phyloP scores from a whole-genome alignment of 169 alveolate genomes.

The Hepatocystis sp. region DNA sequence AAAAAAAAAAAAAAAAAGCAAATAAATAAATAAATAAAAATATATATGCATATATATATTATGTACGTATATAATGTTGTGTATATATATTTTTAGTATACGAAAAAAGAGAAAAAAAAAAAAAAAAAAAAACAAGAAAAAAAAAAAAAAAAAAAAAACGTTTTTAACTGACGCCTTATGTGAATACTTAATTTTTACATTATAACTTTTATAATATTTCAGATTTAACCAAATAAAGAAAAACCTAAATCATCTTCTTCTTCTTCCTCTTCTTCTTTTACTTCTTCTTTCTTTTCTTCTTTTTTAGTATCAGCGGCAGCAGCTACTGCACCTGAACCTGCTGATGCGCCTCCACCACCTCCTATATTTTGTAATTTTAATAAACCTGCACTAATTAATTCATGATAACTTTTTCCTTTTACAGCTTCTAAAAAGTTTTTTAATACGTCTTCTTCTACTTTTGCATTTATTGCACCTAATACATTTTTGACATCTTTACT shows the following conservation, averaged over 20 bases:
- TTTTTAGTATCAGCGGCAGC: conserved; percentile 78
- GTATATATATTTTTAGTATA: neutral
- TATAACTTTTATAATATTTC: neutral
- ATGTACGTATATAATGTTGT: neutral
- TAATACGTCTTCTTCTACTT: conserved; percentile 83
- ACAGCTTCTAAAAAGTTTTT: conserved; percentile 77
- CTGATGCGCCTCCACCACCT: conserved; percentile 81
- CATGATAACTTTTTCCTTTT: conserved; percentile 82
- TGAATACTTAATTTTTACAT: too few species aligned
- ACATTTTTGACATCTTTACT: conserved; percentile 81
- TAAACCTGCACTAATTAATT: conserved; percentile 83
- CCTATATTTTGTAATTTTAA: conserved; percentile 82
- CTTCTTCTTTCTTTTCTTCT: conserved; percentile 82
- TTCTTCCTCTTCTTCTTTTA: conserved; percentile 85
- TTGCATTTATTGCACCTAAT: conserved; percentile 84
- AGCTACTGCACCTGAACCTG: conserved; percentile 80
- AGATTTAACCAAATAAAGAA: conserved; percentile 83
- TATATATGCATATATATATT: neutral
- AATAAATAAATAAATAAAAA: too few species aligned
- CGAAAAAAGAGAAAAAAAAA: neutral
- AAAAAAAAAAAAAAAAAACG: neutral
- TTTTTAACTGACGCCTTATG: too few species aligned
- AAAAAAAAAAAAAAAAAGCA: too few species aligned
- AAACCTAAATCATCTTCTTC: conserved; percentile 89
- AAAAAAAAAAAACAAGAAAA: neutral